phyloP scores from a whole-genome alignment of 2,329 filamentous ascomycete genomes.

The Sordariomycetes sp. region DNA sequence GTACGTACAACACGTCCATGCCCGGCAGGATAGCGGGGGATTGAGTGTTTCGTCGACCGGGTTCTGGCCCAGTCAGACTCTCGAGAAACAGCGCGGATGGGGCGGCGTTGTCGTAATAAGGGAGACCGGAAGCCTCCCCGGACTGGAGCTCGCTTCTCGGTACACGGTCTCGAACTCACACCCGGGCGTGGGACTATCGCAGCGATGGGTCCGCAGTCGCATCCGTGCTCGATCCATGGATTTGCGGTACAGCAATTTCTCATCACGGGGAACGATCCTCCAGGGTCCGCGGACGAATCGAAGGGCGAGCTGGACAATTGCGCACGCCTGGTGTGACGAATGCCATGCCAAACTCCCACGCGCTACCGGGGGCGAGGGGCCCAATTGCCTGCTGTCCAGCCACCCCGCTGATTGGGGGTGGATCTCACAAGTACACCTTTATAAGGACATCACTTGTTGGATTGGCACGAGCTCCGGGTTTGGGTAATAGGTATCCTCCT shows the following conservation, averaged over 20 bases:
- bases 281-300: constrained; percentile 2
- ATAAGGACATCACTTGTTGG: too few species aligned
- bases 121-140: neutral
- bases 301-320: neutral
- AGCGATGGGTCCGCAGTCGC: neutral
- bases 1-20: too few species aligned
- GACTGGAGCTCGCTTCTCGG: neutral
- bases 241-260: constrained; percentile 2
- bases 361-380: neutral
- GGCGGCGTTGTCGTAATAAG: neutral
- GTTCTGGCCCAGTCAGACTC: neutral
- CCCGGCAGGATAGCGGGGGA: neutral
- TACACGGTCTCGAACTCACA: neutral
- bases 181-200: neutral
- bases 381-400: neutral
- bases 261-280: constrained; percentile 4
- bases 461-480: too few species aligned
- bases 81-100: neutral
- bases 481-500: too few species aligned
- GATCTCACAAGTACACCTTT: too few species aligned
- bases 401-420: neutral
- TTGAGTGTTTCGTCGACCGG: neutral
- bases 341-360: neutral
- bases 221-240: neutral
- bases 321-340: neutral